Base-by-base conservation (phyloP, 768 basidiomycete genomes). In the Mycena floridula region DNA sequence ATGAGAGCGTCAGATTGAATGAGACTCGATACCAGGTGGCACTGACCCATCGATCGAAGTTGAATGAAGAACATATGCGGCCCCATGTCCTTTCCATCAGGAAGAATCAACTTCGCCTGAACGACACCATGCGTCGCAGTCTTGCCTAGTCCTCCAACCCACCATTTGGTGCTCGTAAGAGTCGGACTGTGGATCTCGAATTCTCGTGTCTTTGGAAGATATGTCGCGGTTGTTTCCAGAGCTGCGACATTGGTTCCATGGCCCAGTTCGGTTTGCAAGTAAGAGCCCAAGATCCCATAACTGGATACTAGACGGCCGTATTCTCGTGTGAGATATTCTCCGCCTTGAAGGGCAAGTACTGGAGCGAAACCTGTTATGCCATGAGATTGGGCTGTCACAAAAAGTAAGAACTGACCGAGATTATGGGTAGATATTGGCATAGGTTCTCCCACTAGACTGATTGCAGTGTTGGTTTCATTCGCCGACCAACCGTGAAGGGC, bases 131-230 rank as follows among this genome's bases (percentile, higher is more conserved):
- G 85, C 0, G 85, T 87, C 0, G 86, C 77, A 0, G 80, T 82
- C 62, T 79, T 81, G 0, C 79, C 86, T 12, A 85, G 64, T 5
- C 70, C 81, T 7, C 87, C 86, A 43, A 85, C 76, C 88, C 87
- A 90, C 85, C 86, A 90, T 57, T 90, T 90, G 50, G 69, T 77
- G 48, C 82, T 84, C 1, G 85, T 85, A 20, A 87, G 52, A 0
- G 81, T 81, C 0, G 88, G 87, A 1, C 85, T 84, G 54, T 89
- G 72, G 27, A 90, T 77, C 32, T 85, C 82, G 50, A 89, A 89
- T 56, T 85, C 80, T 43, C 72, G 59, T 0, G 76, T 74, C 24
- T 76, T 73, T 0, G 78, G 79, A n/a, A 83, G 62, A 60, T 79
- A 89, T 0, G 82, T 86, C 3, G 85, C 85, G 0, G 83, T 89